These are phyloP conservation scores for Pythium apleroticum DNA, from an alignment of 352 stramenopile genomes.

Conservation along the genomic window DNA sequence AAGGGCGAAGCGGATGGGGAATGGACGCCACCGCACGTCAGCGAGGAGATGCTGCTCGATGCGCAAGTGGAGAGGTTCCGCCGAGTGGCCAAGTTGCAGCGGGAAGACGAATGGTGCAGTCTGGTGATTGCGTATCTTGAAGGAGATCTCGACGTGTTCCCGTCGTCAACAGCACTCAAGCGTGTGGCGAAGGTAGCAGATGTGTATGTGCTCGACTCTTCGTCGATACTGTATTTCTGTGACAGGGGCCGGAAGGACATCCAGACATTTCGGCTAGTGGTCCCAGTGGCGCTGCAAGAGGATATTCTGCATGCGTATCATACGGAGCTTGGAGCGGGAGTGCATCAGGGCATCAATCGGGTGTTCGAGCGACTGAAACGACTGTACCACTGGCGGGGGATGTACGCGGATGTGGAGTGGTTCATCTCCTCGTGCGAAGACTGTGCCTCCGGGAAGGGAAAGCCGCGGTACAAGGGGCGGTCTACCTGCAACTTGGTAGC, in stretches of 20 bases:
- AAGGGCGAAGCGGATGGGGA: neutral
- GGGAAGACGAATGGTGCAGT: conserved; percentile 1
- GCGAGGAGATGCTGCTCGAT: neutral
- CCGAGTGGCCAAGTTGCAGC: neutral
- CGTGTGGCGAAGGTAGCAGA: neutral
- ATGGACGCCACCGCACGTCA: neutral
- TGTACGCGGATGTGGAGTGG: conserved; percentile 8
- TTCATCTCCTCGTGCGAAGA: conserved; percentile 9
- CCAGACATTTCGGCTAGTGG: neutral
- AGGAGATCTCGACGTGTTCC: neutral
- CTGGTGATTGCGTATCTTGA: conserved; percentile 1
- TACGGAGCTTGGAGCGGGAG: neutral
- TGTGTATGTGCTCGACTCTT: neutral
- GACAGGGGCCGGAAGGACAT: neutral
- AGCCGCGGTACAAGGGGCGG: conserved; percentile 7
- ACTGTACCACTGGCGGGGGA: neutral
- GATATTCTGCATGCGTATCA: neutral
- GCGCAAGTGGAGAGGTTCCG: conserved; percentile 10
- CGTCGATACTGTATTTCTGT: neutral
- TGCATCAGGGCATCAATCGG: conserved; percentile 2
- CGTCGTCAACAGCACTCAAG: conserved; percentile 7
- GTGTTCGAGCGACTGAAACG: neutral
- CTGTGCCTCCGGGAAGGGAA: conserved; percentile 14
- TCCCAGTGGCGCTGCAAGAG: neutral
- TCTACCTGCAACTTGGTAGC: conserved; percentile 9